phyloP scores from a whole-genome alignment of 139 green algal species.

The Asterochloris sp. region DNA sequence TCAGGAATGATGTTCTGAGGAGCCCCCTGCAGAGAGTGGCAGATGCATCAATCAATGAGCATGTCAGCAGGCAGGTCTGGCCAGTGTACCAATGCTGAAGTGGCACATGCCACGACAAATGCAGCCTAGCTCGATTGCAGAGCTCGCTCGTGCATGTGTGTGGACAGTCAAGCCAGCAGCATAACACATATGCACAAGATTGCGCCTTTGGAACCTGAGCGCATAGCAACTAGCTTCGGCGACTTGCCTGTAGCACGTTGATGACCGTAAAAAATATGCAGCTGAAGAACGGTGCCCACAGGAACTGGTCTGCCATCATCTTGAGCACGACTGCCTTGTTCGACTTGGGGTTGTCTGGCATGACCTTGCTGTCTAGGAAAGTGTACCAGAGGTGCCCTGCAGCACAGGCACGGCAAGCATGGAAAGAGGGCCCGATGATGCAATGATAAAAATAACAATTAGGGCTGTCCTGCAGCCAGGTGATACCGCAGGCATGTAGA shows the following conservation, averaged over 20 bases:
- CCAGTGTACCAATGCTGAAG: too few relatives aligned
- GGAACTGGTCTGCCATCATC: constrained; percentile 42
- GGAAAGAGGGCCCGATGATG: too few relatives aligned
- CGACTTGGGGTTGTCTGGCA: constrained; percentile 26
- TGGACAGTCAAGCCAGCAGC: too few relatives aligned
- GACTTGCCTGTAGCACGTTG: constrained; percentile 22
- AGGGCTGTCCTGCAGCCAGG: too few relatives aligned
- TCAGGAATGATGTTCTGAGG: constrained; percentile 16
- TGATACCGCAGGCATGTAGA: too few relatives aligned
- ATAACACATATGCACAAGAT: too few relatives aligned
- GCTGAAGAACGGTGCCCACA: constrained; percentile 28
- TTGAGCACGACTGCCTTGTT: constrained; percentile 40
- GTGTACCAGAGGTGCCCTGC: constrained; percentile 44
- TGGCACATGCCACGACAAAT: too few relatives aligned
- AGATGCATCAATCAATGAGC: too few relatives aligned
- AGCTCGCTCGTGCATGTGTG: too few relatives aligned
- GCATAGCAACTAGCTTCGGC: constrained; percentile 20
- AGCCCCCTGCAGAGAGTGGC: constrained; percentile 22
- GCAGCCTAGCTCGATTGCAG: too few relatives aligned
- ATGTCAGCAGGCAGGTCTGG: too few relatives aligned
- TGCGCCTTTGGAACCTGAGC: background rate
- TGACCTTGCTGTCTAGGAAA: constrained; percentile 32
- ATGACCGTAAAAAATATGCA: constrained; percentile 40
- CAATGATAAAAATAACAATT: too few relatives aligned
- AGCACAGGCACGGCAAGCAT: background rate